Conservation (phyloP, 805 yeast genomes). For the Yarrowia deformans region DNA sequence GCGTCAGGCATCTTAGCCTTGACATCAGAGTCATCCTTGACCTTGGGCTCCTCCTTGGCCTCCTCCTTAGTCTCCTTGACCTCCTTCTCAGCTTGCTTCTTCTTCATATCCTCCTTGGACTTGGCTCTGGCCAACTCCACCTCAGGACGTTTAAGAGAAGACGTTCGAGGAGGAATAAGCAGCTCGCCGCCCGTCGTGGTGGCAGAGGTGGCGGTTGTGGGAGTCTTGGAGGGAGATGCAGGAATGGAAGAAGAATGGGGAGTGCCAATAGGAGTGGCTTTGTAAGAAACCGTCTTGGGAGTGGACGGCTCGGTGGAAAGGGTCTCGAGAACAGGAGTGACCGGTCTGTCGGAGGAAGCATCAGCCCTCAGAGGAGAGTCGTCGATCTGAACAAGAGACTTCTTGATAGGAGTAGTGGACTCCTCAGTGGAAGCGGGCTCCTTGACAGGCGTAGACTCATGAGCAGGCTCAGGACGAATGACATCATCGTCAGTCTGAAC, state of each 20-base stretch:
- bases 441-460: slow-evolving; percentile 1
- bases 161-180: slow-evolving; percentile 27
- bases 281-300: not conserved
- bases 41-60: slow-evolving; percentile 41
- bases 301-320: not conserved
- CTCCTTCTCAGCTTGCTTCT: slow-evolving; percentile 39
- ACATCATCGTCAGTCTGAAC: slow-evolving; percentile 6
- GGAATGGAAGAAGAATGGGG: not conserved
- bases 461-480: not conserved
- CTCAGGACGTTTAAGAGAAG: slow-evolving; percentile 14
- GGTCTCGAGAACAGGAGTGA: slow-evolving; percentile 1
- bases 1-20: slow-evolving; percentile 43
- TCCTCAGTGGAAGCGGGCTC: not conserved
- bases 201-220: slow-evolving; percentile 20
- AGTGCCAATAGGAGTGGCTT: slow-evolving; percentile 2
- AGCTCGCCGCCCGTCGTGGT: slow-evolving; percentile 8
- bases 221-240: slow-evolving; percentile 20
- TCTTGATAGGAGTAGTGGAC: slow-evolving; percentile 1
- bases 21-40: not conserved
- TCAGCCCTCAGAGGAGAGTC: slow-evolving; percentile 6
- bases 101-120: slow-evolving; percentile 41
- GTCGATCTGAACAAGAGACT: slow-evolving; percentile 16
- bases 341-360: not conserved
- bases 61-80: slow-evolving; percentile 32
- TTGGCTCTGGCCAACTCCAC: not conserved